Base-by-base conservation (phyloP, 495 filamentous ascomycete species). In the Mycothermus thermophilus region DNA sequence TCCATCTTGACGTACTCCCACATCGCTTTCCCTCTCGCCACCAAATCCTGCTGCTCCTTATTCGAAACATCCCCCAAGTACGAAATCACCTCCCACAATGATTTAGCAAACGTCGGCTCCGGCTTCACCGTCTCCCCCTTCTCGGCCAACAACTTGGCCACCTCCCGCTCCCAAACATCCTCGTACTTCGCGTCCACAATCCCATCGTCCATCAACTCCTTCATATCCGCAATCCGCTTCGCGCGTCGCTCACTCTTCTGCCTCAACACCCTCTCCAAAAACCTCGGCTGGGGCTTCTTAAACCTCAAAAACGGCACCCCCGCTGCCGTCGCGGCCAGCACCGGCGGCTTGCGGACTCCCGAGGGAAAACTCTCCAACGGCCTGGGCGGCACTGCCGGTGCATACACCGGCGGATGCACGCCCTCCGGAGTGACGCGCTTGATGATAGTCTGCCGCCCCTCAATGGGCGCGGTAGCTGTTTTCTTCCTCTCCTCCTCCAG, bases 231-330 rank as follows among this genome's bases (percentile, higher is more conserved):
- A 8, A 72, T 48, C 8, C 65, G 38, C 10, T 28, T 13, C 48
- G 77, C 70, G 73, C 77, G 75, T 1, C 46, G 15, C 14, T 42
- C 8, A 12, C 69, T 41, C 34, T 70, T 77, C 20, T 68, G 54
- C 7, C 63, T 52, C 9, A 90, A 51, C 1, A 79, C 57, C 3
- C 66, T 54, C 40, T 66, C 70, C 3, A 87, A 56, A 23, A 55
- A 55, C 20, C 48, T 43, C 4, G 79, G 65, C 45, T 83, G 78
- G 6, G 80, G 79, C 49, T 84, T 85, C 41, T 63, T 67, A 32
- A 81, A 51, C 16, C 80, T 73, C 27, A 90, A 54, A 38, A 86
- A 77, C 0, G 83, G 79, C n/a, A 80, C 42, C 18, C 67, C 70
- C 24, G 59, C 57, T 11, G 22, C 6, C 2, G 73, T 70, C 1